These are phyloP conservation scores for Fonsecaea multimorphosa DNA, from an alignment of 2,329 filamentous ascomycete genomes.

Conservation along the genomic window DNA sequence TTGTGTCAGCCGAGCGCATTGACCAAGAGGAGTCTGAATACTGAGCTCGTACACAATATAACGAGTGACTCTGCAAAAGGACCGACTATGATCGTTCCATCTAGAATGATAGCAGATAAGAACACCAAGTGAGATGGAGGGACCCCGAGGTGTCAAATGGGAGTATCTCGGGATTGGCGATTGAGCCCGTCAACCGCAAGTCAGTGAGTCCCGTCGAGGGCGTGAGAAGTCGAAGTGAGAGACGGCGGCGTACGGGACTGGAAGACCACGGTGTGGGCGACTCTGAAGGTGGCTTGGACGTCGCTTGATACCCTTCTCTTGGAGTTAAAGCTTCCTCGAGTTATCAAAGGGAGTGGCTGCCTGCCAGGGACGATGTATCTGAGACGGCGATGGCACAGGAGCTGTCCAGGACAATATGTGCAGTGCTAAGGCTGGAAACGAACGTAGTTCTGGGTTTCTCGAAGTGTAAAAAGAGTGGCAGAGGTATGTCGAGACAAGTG, in stretches of 20 bases:
- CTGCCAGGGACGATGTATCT: slow-evolving; percentile 18
- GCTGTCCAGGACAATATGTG: slow-evolving; percentile 6
- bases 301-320: slow-evolving; percentile 20
- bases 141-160: background rate
- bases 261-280: background rate
- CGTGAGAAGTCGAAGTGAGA: background rate
- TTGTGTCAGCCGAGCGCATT: background rate
- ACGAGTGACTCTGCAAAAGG: slow-evolving; percentile 25
- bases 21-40: background rate
- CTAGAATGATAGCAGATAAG: background rate
- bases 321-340: slow-evolving; percentile 1
- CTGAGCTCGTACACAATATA: slow-evolving; percentile 14
- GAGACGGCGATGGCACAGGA: slow-evolving; percentile 18
- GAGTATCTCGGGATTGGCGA: background rate
- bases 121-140: slow-evolving; percentile 3
- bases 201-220: slow-evolving; percentile 8
- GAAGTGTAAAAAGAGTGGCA: slow-evolving; percentile 21
- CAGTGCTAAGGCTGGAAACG: slow-evolving; percentile 19
- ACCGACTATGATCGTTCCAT: slow-evolving; percentile 26
- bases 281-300: background rate
- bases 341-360: slow-evolving; percentile 1
- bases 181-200: slow-evolving; percentile 27
- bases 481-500: slow-evolving; percentile 7
- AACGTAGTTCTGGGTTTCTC: slow-evolving; percentile 14
- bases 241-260: background rate